A percentile compares a stretch with the other conserved stretches of the same genome.
phyloP scores from a whole-genome alignment of 1,284 basidiomycete genomes.

The Rhodotorula sp. region DNA sequence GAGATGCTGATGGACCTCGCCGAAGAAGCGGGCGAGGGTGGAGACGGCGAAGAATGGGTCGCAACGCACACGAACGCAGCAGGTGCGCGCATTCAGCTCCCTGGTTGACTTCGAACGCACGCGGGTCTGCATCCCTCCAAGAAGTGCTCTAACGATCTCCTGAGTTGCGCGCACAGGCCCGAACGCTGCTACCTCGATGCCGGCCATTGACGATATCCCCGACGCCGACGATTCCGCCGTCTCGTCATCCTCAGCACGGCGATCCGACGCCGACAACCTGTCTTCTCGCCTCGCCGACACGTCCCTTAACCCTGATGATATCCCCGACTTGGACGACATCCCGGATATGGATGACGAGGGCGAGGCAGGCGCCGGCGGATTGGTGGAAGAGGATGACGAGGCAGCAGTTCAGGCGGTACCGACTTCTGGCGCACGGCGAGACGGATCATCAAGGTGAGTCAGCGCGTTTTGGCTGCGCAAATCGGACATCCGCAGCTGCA shows the following conservation, averaged over 20 bases:
- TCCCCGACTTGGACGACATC: conserved; percentile 78
- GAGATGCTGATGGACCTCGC: conserved; percentile 70
- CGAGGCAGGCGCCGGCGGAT: conserved; percentile 58
- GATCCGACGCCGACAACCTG: neutral
- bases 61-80: conserved; percentile 50
- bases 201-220: conserved; percentile 75
- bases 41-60: conserved; percentile 54
- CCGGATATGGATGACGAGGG: conserved; percentile 79
- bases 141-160: no score
- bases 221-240: conserved; percentile 57
- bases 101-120: no score
- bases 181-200: conserved; percentile 14
- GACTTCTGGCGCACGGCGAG: conserved; percentile 13
- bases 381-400: conserved; percentile 67
- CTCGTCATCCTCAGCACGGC: neutral
- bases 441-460: conserved; percentile 44
- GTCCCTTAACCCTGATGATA: conserved; percentile 47
- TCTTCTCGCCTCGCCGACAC: conserved; percentile 15
- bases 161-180: conserved; percentile 1
- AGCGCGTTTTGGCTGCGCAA: conserved; percentile 49
- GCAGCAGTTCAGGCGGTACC: conserved; percentile 60
- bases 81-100: conserved; percentile 6
- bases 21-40: conserved; percentile 48
- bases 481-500: no score
- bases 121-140: no score